These are phyloP conservation scores for Geotrichum ghanense DNA, from an alignment of 805 yeast genomes.

Conservation along the genomic window DNA sequence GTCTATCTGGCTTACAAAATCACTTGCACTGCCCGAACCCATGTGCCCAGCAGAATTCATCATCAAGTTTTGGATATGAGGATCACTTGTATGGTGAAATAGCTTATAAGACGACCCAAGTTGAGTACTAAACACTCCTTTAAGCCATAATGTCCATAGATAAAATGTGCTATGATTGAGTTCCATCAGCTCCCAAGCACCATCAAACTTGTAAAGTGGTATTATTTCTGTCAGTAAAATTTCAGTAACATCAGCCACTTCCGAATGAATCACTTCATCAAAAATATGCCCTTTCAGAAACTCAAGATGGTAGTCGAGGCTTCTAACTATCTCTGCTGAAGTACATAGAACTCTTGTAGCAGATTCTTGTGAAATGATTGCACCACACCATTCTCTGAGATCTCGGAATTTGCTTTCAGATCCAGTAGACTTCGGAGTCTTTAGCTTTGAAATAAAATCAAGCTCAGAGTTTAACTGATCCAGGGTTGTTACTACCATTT, in stretches of 20 bases:
- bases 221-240: background rate
- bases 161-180: background rate
- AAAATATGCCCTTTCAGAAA: background rate
- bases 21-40: background rate
- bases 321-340: background rate
- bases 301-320: background rate
- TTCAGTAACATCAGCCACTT: background rate
- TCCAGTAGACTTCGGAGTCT: background rate
- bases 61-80: background rate
- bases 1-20: background rate
- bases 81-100: background rate
- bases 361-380: background rate
- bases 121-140: background rate
- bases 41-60: background rate
- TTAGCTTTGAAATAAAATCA: background rate
- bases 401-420: background rate
- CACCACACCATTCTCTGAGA: background rate
- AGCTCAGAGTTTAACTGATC: background rate
- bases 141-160: background rate
- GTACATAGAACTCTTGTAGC: background rate
- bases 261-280: background rate
- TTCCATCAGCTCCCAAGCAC: constrained; percentile 2
- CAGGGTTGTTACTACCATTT: too few relatives aligned
- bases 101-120: background rate
- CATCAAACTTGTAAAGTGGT: constrained; percentile 1